Evolutionary conservation across 495 filamentous ascomycete species (phyloP).

Genomic region (Talaromyces thailandensis): DNA sequence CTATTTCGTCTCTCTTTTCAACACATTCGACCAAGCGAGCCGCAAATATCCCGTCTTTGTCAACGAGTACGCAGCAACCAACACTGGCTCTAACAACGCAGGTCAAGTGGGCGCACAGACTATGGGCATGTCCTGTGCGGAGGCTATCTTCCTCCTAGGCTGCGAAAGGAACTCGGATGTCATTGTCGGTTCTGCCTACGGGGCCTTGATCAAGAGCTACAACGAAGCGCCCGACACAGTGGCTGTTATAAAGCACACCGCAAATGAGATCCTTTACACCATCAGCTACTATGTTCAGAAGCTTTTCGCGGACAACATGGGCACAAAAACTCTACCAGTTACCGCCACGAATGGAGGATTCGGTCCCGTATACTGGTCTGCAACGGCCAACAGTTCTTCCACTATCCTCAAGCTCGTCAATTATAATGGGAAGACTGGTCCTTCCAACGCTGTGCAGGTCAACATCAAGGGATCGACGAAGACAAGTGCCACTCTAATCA

Average conservation of each 20-base stretch:
- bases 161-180: slow-evolving; percentile 57
- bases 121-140: slow-evolving; percentile 11
- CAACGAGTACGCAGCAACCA: slow-evolving; percentile 49
- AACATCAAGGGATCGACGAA: too few species aligned
- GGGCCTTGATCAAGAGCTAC: slow-evolving; percentile 36
- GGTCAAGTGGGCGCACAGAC: slow-evolving; percentile 9
- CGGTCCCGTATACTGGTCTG: slow-evolving; percentile 53
- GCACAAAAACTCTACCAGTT: slow-evolving; percentile 47
- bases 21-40: slow-evolving; percentile 43
- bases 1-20: slow-evolving; percentile 43
- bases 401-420: slow-evolving; percentile 28
- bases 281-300: slow-evolving; percentile 33
- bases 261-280: slow-evolving; percentile 30
- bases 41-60: slow-evolving; percentile 33
- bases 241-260: slow-evolving; percentile 33
- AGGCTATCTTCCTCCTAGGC: slow-evolving; percentile 60
- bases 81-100: slow-evolving; percentile 35
- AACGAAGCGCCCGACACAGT: slow-evolving; percentile 21
- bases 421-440: slow-evolving; percentile 7
- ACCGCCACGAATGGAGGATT: slow-evolving; percentile 27
- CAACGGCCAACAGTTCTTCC: slow-evolving; percentile 26
- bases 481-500: too few species aligned
- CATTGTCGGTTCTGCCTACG: slow-evolving; percentile 45
- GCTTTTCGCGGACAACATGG: slow-evolving; percentile 40
- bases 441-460: neutral